These are phyloP conservation scores for Suillus alpinus DNA, from an alignment of 768 basidiomycete species.

Conservation along the genomic window DNA sequence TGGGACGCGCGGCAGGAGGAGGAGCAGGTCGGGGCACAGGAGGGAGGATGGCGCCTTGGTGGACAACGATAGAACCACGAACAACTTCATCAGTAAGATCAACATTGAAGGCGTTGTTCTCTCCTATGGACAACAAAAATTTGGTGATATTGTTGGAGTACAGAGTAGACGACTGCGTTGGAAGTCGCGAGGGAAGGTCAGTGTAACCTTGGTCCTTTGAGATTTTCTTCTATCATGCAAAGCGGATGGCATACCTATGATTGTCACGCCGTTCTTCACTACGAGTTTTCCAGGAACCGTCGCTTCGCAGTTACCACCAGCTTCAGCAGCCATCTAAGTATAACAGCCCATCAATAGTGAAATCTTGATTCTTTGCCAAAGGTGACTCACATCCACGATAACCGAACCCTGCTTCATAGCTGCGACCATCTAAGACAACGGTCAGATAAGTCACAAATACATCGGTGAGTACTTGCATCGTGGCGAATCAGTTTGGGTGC, in stretches of 20 bases:
- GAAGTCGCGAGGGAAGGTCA: conserved; percentile 83
- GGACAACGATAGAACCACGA: conserved; percentile 73
- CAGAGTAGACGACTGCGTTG: conserved; percentile 84
- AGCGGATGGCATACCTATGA: conserved; percentile 55
- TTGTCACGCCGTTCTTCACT: conserved; percentile 72
- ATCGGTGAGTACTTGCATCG: conserved; percentile 36
- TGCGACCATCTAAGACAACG: conserved; percentile 57
- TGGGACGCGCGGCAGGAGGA: conserved; percentile 51
- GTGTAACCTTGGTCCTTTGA: conserved; percentile 56
- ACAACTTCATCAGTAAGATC: conserved; percentile 83
- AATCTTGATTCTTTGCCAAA: background rate
- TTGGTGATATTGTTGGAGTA: conserved; percentile 93
- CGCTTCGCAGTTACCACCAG: conserved; percentile 86
- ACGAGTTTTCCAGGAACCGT: conserved; percentile 75
- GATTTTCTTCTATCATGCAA: conserved; percentile 1
- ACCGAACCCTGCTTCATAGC: conserved; percentile 94
- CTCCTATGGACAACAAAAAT: conserved; percentile 78
- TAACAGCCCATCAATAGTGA: conserved; percentile 11
- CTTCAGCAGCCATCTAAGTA: conserved; percentile 62
- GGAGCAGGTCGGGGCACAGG: conserved; percentile 69
- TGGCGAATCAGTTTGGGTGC: conserved; percentile 83
- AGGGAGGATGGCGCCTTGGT: conserved; percentile 62
- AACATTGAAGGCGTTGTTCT: conserved; percentile 58
- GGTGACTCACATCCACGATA: conserved; percentile 59
- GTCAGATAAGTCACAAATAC: conserved; percentile 8